These are phyloP conservation scores for Pulveroboletus sp. DNA, from an alignment of 768 basidiomycete species.

Conservation along the genomic window DNA sequence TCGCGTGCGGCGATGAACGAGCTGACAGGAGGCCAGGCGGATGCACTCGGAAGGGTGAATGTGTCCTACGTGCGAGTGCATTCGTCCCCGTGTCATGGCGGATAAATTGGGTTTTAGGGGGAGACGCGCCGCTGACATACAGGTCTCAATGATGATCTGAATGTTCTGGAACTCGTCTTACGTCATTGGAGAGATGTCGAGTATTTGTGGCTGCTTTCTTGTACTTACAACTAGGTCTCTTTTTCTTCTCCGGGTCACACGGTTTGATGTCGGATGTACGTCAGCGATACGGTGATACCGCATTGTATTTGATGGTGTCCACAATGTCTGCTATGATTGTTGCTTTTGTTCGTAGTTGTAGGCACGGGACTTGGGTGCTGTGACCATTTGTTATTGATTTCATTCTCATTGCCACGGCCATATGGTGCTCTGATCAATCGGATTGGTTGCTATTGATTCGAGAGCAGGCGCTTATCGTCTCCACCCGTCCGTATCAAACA, in stretches of 20 bases:
- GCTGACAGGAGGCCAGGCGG: conserved; percentile 17
- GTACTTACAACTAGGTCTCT: conserved; percentile 1
- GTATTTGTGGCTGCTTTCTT: not conserved
- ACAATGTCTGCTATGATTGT: conserved; percentile 3
- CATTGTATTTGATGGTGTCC: no score
- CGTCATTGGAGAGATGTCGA: not conserved
- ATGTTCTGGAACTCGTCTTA: not conserved
- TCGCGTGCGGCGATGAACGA: conserved; percentile 27
- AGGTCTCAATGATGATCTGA: conserved; percentile 2
- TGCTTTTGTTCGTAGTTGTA: not conserved
- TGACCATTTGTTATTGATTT: no score
- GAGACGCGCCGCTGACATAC: not conserved
- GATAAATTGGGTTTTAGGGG: not conserved
- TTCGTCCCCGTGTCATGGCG: not conserved
- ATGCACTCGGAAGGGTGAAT: conserved; percentile 12
- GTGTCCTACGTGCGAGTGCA: conserved; percentile 8
- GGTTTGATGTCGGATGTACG: not conserved
- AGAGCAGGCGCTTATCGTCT: no score
- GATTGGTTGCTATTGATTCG: no score
- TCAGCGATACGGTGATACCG: no score
- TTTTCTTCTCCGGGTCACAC: conserved; percentile 1
- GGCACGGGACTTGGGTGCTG: not conserved
- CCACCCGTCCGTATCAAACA: not conserved
- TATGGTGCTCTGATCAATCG: no score
- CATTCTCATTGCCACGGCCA: no score